Conservation (phyloP, 2,329 filamentous ascomycete genomes). For the Sclerotinia spermophila region DNA sequence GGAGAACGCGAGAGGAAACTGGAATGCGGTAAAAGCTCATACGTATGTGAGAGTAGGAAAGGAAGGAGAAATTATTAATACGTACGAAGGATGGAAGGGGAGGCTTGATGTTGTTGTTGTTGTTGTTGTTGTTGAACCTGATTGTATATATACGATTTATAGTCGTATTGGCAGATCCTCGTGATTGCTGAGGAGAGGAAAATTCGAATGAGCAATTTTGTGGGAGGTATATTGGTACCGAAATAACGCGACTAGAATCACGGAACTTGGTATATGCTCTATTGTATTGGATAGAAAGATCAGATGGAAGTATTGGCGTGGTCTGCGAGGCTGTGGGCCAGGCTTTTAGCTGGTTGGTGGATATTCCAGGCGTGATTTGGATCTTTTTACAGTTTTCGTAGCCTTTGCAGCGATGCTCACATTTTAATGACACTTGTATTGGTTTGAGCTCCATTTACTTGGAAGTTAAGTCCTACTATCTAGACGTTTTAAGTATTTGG, state of each 20-base stretch:
- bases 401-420: not conserved
- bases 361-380: not conserved
- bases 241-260: not conserved
- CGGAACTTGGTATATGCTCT: not conserved
- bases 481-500: not conserved
- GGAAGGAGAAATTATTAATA: not conserved
- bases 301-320: not conserved
- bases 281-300: not conserved
- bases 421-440: too few species aligned
- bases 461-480: not conserved
- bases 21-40: not conserved
- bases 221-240: not conserved
- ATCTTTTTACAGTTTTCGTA: not conserved
- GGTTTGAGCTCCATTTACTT: fast-evolving
- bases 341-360: not conserved
- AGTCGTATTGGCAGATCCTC: not conserved
- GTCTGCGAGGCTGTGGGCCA: not conserved
- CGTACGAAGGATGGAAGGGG: not conserved
- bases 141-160: not conserved
- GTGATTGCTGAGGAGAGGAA: not conserved
- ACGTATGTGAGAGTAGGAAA: not conserved
- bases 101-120: not conserved
- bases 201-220: not conserved
- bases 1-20: not conserved
- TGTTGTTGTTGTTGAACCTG: not conserved